Conservation (phyloP, 1,284 basidiomycete genomes). For the Bothia castanella region DNA sequence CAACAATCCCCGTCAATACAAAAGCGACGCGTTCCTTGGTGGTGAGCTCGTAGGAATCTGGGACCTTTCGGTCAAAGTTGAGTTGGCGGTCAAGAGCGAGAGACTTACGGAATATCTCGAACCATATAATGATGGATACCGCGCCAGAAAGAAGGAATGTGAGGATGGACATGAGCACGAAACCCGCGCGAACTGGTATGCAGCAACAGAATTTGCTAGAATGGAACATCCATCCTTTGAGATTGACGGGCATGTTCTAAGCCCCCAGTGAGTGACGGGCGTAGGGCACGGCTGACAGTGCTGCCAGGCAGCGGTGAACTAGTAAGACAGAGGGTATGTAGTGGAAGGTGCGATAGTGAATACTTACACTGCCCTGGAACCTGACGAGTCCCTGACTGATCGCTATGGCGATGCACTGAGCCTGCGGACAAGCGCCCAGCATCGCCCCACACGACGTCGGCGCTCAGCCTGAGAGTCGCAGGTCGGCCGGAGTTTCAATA, state of each 20-base stretch:
- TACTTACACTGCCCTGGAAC: no score
- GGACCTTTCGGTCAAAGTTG: slow-evolving; percentile 1
- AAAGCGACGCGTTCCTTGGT: slow-evolving; percentile 41
- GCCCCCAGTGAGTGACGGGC: no score
- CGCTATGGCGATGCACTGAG: slow-evolving; percentile 18
- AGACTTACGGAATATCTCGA: slow-evolving; percentile 52
- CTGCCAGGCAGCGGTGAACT: no score
- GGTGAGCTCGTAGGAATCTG: slow-evolving; percentile 36
- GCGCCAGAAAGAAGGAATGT: slow-evolving; percentile 50
- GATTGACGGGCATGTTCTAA: slow-evolving; percentile 18
- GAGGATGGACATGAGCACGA: slow-evolving; percentile 50
- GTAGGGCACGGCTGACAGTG: no score
- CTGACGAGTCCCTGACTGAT: no score
- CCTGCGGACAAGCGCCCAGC: slow-evolving; percentile 1
- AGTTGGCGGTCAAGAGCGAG: neutral
- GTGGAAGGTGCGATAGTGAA: no score
- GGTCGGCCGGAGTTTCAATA: slow-evolving; percentile 25
- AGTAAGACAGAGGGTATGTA: no score
- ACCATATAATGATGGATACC: slow-evolving; percentile 54
- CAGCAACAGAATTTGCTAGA: slow-evolving; percentile 56
- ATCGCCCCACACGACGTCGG: slow-evolving; percentile 9
- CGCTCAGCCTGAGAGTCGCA: slow-evolving; percentile 9
- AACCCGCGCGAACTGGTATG: slow-evolving; percentile 59
- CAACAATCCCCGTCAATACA: slow-evolving; percentile 47
- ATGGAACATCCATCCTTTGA: slow-evolving; percentile 28